A percentile compares a stretch with the other conserved stretches of the same genome.
These are phyloP conservation scores for Begonia peltatifolia DNA, from an alignment of 306 rosid genomes.

Conservation along the genomic window DNA sequence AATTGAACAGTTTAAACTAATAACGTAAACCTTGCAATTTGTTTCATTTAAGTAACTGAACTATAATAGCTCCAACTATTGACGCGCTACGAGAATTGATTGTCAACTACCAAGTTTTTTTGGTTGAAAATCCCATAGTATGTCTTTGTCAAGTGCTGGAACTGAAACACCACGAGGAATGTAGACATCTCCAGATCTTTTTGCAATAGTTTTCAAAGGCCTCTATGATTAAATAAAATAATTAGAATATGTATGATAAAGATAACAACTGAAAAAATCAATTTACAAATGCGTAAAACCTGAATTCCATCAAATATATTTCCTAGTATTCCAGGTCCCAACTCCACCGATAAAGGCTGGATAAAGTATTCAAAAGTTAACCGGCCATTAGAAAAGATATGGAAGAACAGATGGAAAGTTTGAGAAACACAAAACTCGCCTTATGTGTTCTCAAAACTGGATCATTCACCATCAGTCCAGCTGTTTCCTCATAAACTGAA, in stretches of 20 bases:
- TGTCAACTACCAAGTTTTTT: conserved; percentile 53
- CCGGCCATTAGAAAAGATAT: conserved; percentile 5
- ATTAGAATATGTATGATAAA: neutral
- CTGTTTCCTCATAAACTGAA: conserved; percentile 97
- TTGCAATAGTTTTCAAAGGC: conserved; percentile 97
- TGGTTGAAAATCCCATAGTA: conserved; percentile 91
- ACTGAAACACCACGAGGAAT: conserved; percentile 98
- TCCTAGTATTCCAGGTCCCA: conserved; percentile 98
- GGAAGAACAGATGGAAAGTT: conserved; percentile 2
- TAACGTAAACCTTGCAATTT: too few species aligned
- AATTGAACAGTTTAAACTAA: neutral
- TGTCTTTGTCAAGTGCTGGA: conserved; percentile 93
- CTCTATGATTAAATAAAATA: conserved; percentile 30
- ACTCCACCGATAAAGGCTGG: conserved; percentile 99
- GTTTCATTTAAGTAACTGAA: too few species aligned
- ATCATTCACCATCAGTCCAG: conserved; percentile 88
- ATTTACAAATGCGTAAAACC: conserved; percentile 26
- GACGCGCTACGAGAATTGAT: too few species aligned
- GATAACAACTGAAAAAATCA: conserved; percentile 1
- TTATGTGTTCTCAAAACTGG: conserved; percentile 92
- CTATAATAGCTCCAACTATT: too few species aligned
- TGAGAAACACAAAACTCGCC: conserved; percentile 24
- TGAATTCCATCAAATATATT: conserved; percentile 98
- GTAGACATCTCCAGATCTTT: conserved; percentile 88
- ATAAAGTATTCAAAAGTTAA: conserved; percentile 1